Conservation (phyloP, 257 asterid species). For the Fraxinus quadrangulata region DNA sequence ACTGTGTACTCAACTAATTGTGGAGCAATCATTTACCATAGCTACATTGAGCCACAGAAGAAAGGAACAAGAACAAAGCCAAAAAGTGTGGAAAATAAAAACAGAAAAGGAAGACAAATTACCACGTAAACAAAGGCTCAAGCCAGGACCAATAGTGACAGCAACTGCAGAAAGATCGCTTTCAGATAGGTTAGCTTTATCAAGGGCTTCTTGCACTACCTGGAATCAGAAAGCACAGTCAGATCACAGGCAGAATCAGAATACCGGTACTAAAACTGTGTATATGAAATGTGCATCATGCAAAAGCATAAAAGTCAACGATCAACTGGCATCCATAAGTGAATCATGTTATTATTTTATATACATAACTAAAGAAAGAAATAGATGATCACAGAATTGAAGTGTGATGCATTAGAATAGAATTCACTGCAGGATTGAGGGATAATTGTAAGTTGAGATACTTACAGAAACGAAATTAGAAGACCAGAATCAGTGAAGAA, state of each 20-base stretch:
- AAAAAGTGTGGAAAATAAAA: slow-evolving; percentile 1
- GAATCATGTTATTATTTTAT: neutral
- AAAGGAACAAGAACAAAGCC: slow-evolving; percentile 10
- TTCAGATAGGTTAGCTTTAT: slow-evolving; percentile 73
- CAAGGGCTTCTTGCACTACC: slow-evolving; percentile 98
- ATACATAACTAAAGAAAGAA: neutral
- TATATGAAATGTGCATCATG: neutral
- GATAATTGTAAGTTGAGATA: neutral
- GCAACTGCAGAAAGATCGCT: slow-evolving; percentile 96
- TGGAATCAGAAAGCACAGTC: slow-evolving; percentile 31
- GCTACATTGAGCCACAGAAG: slow-evolving; percentile 10
- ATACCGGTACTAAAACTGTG: neutral
- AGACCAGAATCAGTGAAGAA: neutral
- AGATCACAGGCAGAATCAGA: slow-evolving; percentile 11
- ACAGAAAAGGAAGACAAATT: slow-evolving; percentile 20
- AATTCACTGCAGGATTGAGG: neutral
- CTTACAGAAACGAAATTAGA: neutral
- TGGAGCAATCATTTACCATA: neutral
- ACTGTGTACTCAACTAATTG: slow-evolving; percentile 5
- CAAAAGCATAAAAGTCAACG: slow-evolving; percentile 8
- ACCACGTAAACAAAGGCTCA: slow-evolving; percentile 98
- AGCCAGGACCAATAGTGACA: slow-evolving; percentile 98
- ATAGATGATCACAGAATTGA: neutral
- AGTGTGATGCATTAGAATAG: neutral
- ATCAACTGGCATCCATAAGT: neutral